Percentiles rank a stretch among this genome's conserved stretches.
These are phyloP conservation scores for Botrytis galanthina DNA, from an alignment of 2,329 filamentous ascomycete genomes.

Conservation along the genomic window DNA sequence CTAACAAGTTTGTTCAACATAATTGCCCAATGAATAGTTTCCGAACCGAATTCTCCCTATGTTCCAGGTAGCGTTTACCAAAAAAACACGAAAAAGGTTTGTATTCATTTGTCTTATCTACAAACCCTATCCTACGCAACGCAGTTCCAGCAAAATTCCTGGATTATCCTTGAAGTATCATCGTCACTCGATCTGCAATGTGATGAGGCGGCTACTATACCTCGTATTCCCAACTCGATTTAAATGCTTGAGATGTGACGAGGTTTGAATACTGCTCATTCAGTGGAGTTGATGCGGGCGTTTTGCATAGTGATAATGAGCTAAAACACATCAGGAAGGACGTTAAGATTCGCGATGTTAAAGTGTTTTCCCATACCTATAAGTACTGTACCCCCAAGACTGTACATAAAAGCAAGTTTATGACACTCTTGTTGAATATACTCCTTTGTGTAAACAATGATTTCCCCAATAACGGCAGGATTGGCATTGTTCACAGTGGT, in stretches of 20 bases:
- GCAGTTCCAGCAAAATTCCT: background rate
- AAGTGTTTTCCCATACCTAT: background rate
- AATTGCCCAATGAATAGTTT: background rate
- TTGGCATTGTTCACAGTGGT: constrained; percentile 22
- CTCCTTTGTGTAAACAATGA: constrained; percentile 9
- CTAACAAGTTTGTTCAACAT: background rate
- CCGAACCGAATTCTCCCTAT: background rate
- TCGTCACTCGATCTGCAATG: constrained; percentile 11
- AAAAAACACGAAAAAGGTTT: background rate
- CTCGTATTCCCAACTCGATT: background rate
- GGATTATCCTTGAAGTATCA: background rate
- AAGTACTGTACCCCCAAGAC: background rate
- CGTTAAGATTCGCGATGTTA: background rate
- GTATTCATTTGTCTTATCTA: background rate
- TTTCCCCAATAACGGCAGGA: constrained; percentile 20
- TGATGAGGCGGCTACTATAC: background rate
- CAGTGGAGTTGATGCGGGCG: background rate
- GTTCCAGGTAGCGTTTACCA: background rate
- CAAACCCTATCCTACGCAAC: background rate
- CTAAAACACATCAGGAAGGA: constrained; percentile 19
- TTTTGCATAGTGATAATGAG: background rate
- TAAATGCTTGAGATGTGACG: background rate
- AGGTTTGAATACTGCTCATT: background rate
- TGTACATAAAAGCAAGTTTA: no score
- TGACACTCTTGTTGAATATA: background rate